Conservation (phyloP, 345 rosid species). For the Pugionium cornutum region DNA sequence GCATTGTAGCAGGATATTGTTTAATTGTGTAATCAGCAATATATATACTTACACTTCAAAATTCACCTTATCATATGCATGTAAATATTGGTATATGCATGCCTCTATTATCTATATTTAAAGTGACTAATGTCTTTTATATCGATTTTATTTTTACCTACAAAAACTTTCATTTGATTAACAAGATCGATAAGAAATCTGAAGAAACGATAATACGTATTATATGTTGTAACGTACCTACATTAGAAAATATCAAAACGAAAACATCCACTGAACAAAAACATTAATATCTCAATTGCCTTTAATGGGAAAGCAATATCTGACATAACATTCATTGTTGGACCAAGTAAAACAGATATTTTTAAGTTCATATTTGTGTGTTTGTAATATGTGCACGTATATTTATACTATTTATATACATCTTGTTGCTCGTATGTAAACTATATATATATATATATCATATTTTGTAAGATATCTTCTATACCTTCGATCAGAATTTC, state of each 20-base stretch:
- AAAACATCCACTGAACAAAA: constrained; percentile 12
- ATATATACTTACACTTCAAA: too few relatives aligned
- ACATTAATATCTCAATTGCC: constrained; percentile 8
- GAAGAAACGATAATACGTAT: background rate
- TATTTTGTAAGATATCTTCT: constrained; percentile 4
- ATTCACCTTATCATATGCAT: background rate
- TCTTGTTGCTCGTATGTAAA: constrained; percentile 16
- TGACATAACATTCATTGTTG: constrained; percentile 9
- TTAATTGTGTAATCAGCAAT: too few relatives aligned
- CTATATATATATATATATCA: background rate
- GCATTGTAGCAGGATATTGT: too few relatives aligned
- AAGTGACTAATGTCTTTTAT: too few relatives aligned
- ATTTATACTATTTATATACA: background rate
- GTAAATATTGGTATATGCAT: background rate
- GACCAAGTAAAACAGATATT: constrained; percentile 28
- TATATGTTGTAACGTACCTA: background rate
- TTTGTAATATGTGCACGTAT: constrained; percentile 32
- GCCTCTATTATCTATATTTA: too few relatives aligned
- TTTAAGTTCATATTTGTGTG: constrained; percentile 19
- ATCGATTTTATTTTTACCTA: background rate
- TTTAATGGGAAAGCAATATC: constrained; percentile 31
- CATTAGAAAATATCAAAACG: constrained; percentile 3
- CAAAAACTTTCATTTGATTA: background rate
- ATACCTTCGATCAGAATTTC: background rate
- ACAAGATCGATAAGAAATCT: background rate